A percentile compares a stretch with the other conserved stretches of the same genome.
Evolutionary conservation across 139 green algal genomes (phyloP).

Genomic region (Coelastrella sp.): DNA sequence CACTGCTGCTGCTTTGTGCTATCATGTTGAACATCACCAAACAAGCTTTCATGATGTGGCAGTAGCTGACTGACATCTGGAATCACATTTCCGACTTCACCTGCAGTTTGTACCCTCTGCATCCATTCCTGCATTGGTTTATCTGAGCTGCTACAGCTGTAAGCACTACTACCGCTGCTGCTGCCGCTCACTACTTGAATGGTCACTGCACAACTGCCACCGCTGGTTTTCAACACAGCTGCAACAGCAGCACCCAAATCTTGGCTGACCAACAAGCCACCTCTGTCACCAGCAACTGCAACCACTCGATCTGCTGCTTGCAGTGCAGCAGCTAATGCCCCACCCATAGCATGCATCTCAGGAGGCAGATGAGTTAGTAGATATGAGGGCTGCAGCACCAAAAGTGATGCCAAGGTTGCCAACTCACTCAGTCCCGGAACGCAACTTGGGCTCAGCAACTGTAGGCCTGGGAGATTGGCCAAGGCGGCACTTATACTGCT

Average conservation of each 20-base stretch:
- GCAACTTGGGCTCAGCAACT: neutral
- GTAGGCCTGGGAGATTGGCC: neutral
- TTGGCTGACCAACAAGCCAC: constrained; percentile 24
- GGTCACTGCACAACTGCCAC: neutral
- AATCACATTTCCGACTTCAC: too few relatives aligned
- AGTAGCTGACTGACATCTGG: constrained; percentile 25
- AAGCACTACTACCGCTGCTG: neutral
- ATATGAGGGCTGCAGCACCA: constrained; percentile 24
- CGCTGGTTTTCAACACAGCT: neutral
- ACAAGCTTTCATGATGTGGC: constrained; percentile 9
- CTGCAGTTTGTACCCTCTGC: constrained; percentile 3
- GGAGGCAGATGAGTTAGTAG: constrained; percentile 24
- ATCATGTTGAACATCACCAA: too few relatives aligned
- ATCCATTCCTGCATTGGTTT: constrained; percentile 2
- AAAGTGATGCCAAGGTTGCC: constrained; percentile 18
- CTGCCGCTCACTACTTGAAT: too few relatives aligned
- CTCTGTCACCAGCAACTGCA: constrained; percentile 14
- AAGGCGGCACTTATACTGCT: neutral
- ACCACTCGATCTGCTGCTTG: constrained; percentile 22
- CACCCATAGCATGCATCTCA: constrained; percentile 44
- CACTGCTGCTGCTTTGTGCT: too few relatives aligned
- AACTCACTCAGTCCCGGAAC: constrained; percentile 14
- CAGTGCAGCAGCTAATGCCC: constrained; percentile 27
- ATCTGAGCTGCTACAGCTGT: neutral
- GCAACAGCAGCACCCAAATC: neutral